These are phyloP conservation scores for Pharus latifolius DNA, from an alignment of 176 grass and related monocot genomes.

Conservation along the genomic window DNA sequence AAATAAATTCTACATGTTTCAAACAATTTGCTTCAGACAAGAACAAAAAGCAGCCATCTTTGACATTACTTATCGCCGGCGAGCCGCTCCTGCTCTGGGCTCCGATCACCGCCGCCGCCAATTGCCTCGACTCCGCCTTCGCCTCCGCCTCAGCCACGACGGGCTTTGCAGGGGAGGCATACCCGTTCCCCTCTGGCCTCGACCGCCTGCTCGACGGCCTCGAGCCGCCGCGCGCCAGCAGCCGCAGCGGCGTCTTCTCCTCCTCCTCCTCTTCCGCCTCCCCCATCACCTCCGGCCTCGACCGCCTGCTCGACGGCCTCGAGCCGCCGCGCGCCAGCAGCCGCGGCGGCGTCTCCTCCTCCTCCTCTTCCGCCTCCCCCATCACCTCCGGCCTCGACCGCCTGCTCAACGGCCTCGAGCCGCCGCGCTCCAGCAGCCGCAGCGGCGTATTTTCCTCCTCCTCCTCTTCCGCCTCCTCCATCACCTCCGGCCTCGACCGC, in stretches of 20 bases:
- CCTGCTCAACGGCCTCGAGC: constrained; percentile 15
- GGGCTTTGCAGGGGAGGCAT: not conserved
- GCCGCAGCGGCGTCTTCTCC: constrained; percentile 8
- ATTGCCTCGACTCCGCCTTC: not conserved
- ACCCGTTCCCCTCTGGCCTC: constrained; percentile 1
- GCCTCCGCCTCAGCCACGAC: not conserved
- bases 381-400: constrained; percentile 17
- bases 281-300: not conserved
- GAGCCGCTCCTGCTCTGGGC: constrained; percentile 36
- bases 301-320: not conserved
- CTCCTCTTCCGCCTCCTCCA: not conserved
- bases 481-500: not conserved
- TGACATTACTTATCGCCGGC: constrained; percentile 46
- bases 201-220: constrained; percentile 31
- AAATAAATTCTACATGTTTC: not conserved
- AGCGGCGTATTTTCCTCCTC: constrained; percentile 4
- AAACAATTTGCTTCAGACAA: not conserved
- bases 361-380: not conserved
- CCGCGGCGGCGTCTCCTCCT: not conserved
- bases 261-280: not conserved
- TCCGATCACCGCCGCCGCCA: not conserved
- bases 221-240: not conserved
- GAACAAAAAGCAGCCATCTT: not conserved
- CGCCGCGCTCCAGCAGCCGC: constrained; percentile 10
- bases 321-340: not conserved